Conservation (phyloP, 768 basidiomycete species). For the Gyrodon lividus region DNA sequence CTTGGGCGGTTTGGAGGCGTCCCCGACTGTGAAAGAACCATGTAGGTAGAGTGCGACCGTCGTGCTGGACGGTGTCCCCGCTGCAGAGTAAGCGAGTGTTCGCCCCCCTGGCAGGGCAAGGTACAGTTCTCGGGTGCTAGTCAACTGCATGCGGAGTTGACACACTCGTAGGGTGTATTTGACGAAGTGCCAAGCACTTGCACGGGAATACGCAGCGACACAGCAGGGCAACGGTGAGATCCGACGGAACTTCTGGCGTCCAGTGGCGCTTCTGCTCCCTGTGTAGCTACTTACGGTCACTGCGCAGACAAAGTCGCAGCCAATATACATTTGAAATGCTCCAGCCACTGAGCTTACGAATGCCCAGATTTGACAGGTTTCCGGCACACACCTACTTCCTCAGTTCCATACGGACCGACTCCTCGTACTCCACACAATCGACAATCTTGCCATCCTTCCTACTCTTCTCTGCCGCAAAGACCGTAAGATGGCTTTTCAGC, state of each 20-base stretch:
- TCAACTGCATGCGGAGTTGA: constrained; percentile 35
- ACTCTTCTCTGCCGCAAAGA: constrained; percentile 86
- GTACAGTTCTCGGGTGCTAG: constrained; percentile 7
- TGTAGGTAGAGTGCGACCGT: background rate
- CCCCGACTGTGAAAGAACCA: background rate
- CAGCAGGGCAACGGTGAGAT: too few species aligned
- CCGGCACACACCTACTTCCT: background rate
- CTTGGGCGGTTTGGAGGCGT: background rate
- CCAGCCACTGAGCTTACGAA: background rate
- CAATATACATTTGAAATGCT: background rate
- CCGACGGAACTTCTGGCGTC: background rate
- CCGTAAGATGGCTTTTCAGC: constrained; percentile 75
- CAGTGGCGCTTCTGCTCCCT: too few species aligned
- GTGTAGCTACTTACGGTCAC: background rate
- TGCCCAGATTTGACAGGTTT: background rate
- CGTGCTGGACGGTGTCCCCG: background rate
- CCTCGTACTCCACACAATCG: constrained; percentile 67
- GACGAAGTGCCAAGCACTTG: background rate
- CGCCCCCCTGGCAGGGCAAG: constrained; percentile 30
- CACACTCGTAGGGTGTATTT: constrained; percentile 19
- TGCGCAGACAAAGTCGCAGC: background rate
- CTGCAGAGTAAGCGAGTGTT: background rate
- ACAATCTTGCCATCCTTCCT: constrained; percentile 67
- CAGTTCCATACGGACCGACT: constrained; percentile 39
- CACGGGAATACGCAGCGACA: background rate